Base-by-base conservation (phyloP, 306 rosid species). In the Inga leiocalycina region DNA sequence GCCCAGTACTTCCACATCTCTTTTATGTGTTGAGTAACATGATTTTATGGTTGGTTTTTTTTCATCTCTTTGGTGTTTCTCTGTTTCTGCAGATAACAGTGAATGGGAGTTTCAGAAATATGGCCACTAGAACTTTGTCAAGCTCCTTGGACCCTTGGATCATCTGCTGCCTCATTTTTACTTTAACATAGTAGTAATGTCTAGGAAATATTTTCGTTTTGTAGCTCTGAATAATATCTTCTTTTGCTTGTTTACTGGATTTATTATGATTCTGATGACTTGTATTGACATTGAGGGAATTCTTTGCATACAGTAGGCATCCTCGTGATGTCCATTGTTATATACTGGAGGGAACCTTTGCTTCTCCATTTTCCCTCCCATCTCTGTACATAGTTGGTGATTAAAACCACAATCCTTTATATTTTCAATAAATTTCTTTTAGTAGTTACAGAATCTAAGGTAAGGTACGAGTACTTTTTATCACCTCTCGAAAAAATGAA, bases 91-190 rank as follows among this genome's bases (percentile, higher is more conserved):
- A 93, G 98, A 95, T 81, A 93, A 95, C 86, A 92, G 98, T 37
- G 95, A 95, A 82, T 93, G 98, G 98, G 98, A 95, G 83, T 95
- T 95, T 83, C 98, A 95, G 87, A 95, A 93, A 89, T 93, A 93
- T 43, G 98, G 98, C 68, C 98, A 95, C 90, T 95, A 91, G 89
- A 84, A 46, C 84, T 43, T 37, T 0, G 67, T 35, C n/a, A 37
- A 68, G 71, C 70, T 56, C 14, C 75, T 61, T 45, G 66, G 80
- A 56, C 75, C 72, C 66, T 59, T 78, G 80, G 73, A 81, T 52
- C 43, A 39, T 39, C 76, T 19, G 64, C 19, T 32, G 48, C 59
- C 59, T 57, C 56, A n/a, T 45, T 10, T 46, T 15, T 8, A 16
- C 9, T 1, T 5, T 73, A 8, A 9, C 14, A 45, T 54, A 54